phyloP scores from a whole-genome alignment of 2,329 filamentous ascomycete genomes.

The Ceratocystis alfenasii region DNA sequence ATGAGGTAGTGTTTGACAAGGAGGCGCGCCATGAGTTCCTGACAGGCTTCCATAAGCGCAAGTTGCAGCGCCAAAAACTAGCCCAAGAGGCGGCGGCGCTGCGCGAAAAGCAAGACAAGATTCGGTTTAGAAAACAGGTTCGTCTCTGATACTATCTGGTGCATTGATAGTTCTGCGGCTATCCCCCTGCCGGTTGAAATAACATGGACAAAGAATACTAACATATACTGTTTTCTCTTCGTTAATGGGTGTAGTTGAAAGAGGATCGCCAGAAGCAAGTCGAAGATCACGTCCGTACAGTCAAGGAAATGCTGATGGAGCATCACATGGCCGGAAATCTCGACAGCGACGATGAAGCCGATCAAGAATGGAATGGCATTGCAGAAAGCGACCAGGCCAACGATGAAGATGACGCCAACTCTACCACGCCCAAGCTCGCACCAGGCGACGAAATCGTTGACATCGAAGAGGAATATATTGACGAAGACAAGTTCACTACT shows the following conservation, averaged over 20 bases:
- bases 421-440: slow-evolving; percentile 30
- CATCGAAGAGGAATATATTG: slow-evolving; percentile 85
- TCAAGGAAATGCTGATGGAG: slow-evolving; percentile 57
- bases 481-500: slow-evolving; percentile 90
- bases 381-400: slow-evolving; percentile 37
- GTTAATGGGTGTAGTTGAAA: slow-evolving; percentile 50
- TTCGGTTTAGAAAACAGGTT: slow-evolving; percentile 65
- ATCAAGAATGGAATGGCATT: slow-evolving; percentile 51
- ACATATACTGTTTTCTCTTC: background rate
- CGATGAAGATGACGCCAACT: slow-evolving; percentile 28
- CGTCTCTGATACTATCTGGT: slow-evolving; percentile 22
- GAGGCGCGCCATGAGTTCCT: slow-evolving; percentile 73
- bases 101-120: slow-evolving; percentile 63
- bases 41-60: slow-evolving; percentile 94
- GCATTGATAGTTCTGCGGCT: background rate
- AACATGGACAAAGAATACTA: background rate
- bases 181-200: background rate
- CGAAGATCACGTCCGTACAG: slow-evolving; percentile 65
- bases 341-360: slow-evolving; percentile 30
- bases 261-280: slow-evolving; percentile 73
- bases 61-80: slow-evolving; percentile 69
- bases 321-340: slow-evolving; percentile 41
- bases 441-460: slow-evolving; percentile 47
- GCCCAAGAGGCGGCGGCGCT: slow-evolving; percentile 73
- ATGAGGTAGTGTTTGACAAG: slow-evolving; percentile 77